A percentile compares a stretch with the other conserved stretches of the same genome.
Evolutionary conservation across 257 asterid species (phyloP).

Genomic region (Parsonsia alboflavescens): DNA sequence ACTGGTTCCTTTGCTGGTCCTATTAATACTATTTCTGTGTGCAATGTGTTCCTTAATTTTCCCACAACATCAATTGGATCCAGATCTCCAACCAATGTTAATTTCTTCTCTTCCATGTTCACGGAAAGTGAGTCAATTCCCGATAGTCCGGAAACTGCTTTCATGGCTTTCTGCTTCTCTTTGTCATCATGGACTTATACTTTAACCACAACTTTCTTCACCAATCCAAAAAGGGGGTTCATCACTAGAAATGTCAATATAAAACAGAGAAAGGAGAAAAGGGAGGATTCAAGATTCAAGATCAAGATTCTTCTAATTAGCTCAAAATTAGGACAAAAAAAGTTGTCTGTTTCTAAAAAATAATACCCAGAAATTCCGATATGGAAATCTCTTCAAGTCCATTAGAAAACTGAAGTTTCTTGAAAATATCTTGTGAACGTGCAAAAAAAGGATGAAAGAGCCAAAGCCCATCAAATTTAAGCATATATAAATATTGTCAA

Average conservation of each 20-base stretch:
- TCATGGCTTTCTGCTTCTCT: slow-evolving; percentile 60
- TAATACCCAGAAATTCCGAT: background rate
- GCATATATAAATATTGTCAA: background rate
- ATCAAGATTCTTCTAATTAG: background rate
- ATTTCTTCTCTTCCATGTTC: slow-evolving; percentile 24
- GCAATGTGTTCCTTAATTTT: slow-evolving; percentile 27
- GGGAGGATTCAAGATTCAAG: background rate
- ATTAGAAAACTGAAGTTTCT: background rate
- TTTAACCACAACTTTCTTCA: slow-evolving; percentile 60
- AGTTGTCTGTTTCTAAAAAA: background rate
- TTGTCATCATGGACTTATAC: slow-evolving; percentile 35
- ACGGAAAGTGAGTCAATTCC: slow-evolving; percentile 21
- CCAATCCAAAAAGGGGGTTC: background rate
- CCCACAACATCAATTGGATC: slow-evolving; percentile 24
- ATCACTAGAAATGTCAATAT: background rate
- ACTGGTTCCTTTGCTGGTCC: slow-evolving; percentile 29
- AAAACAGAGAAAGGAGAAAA: no score
- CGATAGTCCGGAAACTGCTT: slow-evolving; percentile 51
- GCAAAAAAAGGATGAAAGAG: background rate
- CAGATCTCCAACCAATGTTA: slow-evolving; percentile 23
- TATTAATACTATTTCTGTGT: slow-evolving; percentile 22
- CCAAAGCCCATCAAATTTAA: background rate
- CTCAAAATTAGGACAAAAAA: background rate
- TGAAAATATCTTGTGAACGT: background rate
- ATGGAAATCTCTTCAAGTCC: background rate